Conservation (phyloP, 2,329 filamentous ascomycete species). For the Fusarium sterilihyphosum region DNA sequence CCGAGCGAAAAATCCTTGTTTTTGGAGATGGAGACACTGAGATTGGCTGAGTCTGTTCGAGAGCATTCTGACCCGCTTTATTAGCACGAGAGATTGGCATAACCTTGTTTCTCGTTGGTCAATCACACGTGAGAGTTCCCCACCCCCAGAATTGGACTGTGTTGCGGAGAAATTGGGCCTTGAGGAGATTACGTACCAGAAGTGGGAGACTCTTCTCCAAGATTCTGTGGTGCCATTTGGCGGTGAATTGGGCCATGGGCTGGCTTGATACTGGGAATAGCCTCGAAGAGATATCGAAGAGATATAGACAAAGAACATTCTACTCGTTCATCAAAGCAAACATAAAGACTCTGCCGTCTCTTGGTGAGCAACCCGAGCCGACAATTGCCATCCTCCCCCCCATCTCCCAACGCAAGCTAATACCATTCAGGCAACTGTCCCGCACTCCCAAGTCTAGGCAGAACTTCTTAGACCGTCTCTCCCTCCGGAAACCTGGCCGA, state of each 20-base stretch:
- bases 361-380: neutral
- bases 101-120: neutral
- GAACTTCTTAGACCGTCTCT: neutral
- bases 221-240: neutral
- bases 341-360: neutral
- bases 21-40: neutral
- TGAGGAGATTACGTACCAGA: neutral
- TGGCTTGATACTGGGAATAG: fast-evolving
- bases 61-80: constrained; percentile 10
- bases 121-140: neutral
- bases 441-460: neutral
- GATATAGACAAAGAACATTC: neutral
- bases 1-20: neutral
- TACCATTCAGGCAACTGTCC: neutral
- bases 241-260: neutral
- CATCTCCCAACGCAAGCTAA: constrained; percentile 2
- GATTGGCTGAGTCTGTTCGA: constrained; percentile 7
- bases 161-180: constrained; percentile 15
- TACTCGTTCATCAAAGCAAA: neutral
- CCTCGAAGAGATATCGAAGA: neutral
- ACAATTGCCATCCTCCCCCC: neutral
- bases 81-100: constrained; percentile 1
- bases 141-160: constrained; percentile 9
- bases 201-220: constrained; percentile 9
- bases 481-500: neutral